phyloP scores from a whole-genome alignment of 768 basidiomycete species.

The Arthromyces matolae region DNA sequence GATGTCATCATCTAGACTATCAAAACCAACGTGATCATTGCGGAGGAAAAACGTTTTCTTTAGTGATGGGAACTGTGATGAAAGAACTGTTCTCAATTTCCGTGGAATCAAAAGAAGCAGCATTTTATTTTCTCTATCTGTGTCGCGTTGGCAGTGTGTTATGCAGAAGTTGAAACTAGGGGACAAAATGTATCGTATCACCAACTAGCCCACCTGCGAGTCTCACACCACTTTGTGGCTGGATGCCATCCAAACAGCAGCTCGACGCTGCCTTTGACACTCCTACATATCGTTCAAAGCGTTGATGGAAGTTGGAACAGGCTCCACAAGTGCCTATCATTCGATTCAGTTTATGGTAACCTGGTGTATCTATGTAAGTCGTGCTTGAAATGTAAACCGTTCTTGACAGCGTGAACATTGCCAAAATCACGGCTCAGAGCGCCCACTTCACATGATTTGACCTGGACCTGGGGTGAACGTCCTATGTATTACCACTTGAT shows the following conservation, averaged over 20 bases:
- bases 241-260: neutral
- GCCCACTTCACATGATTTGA: neutral
- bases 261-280: neutral
- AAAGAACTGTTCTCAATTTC: neutral
- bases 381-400: neutral
- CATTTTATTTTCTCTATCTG: neutral
- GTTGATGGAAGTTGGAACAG: constrained; percentile 11
- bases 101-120: neutral
- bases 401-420: constrained; percentile 11
- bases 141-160: neutral
- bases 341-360: constrained; percentile 2
- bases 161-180: neutral
- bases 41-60: constrained; percentile 5
- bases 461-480: constrained; percentile 3
- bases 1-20: constrained; percentile 2
- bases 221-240: neutral
- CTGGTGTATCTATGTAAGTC: neutral
- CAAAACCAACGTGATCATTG: constrained; percentile 8
- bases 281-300: neutral
- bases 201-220: too few relatives aligned
- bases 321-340: constrained; percentile 9
- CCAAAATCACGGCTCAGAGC: neutral
- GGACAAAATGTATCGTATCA: too few relatives aligned
- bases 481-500: neutral
- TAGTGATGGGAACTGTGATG: neutral